Base-by-base conservation (phyloP, 148 eudicot genomes). In the Silene conica region DNA sequence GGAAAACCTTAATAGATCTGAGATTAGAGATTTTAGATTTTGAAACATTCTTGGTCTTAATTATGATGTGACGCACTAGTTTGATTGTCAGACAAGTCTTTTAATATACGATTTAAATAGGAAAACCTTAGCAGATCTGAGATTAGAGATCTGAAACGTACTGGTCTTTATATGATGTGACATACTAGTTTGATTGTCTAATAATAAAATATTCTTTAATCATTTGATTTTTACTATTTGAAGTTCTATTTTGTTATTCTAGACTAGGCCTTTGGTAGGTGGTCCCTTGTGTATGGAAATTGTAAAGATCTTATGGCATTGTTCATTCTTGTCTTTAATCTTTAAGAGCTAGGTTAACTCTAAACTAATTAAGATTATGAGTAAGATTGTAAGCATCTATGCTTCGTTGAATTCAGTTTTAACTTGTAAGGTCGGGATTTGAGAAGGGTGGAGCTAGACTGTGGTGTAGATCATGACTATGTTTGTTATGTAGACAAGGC, bases 21-120 rank as follows among this genome's bases (percentile, higher is more conserved):
- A 18, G 7, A 62, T 9, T 10, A 18, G 66, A 62, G 14, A 25
- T 38, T 34, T 34, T 34, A 34, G 41, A 34, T 3, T 34, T 38
- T 23, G 38, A 11, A 25, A 9, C 28, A 3, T 62, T 10, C 34
- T 62, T 62, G 34, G 69, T 31, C 48, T 34, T 34, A 28, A 31
- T 65, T 65, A 65, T 34, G 48, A 31, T 31, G 45, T 63, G 67
- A 63, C 67, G 34, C 67, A 14, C 45, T 31, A 63, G 69, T 31
- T 34, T 65, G 69, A 65, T 9, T 34, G 69, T 31, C 34, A 34
- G 4, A 25, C 6, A 16, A 22, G 23, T 21, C 22, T 59, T 59
- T 21, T 11, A 31, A 69, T 63, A 70, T 70, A 19, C 56, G 48
- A 38, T 13, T 9, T 18, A 60, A 46, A 43, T 6, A 59, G 18